Evolutionary conservation across 805 yeast species (phyloP).

Genomic region (Pichia occidentalis): DNA sequence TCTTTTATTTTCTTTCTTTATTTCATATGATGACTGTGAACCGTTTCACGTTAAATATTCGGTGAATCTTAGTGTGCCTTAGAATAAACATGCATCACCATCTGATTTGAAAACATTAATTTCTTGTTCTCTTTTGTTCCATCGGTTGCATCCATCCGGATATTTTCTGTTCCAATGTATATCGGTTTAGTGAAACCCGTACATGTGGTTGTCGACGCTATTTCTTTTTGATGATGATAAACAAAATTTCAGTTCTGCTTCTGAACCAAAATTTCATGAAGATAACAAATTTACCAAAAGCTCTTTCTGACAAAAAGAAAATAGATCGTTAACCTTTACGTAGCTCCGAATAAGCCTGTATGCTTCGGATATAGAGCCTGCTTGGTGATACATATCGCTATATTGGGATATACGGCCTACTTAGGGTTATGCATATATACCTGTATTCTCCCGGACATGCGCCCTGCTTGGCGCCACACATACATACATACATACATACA

Average conservation of each 20-base stretch:
- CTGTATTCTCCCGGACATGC: no score
- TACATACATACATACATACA: constrained; percentile 3
- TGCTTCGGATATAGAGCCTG: no score
- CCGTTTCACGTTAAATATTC: constrained; percentile 26
- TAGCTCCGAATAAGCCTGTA: no score
- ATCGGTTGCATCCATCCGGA: not conserved
- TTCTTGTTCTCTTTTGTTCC: not conserved
- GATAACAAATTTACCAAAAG: constrained; percentile 67
- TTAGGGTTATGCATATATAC: no score
- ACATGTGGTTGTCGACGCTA: constrained; percentile 1
- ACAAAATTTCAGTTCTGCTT: constrained; percentile 88
- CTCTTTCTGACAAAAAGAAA: constrained; percentile 36
- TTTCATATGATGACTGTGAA: constrained; percentile 32
- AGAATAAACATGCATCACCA: constrained; percentile 96
- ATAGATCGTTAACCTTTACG: no score
- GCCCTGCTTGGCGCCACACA: no score
- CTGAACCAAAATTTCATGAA: constrained; percentile 71
- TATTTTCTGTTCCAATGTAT: not conserved
- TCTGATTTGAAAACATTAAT: constrained; percentile 48
- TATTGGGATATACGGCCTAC: no score
- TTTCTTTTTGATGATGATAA: constrained; percentile 59
- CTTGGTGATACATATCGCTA: no score
- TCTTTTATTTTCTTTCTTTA: constrained; percentile 2
- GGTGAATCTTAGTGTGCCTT: constrained; percentile 55
- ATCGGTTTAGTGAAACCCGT: constrained; percentile 9